These are phyloP conservation scores for Xylariales sp. DNA, from an alignment of 2,329 filamentous ascomycete genomes.

Conservation along the genomic window DNA sequence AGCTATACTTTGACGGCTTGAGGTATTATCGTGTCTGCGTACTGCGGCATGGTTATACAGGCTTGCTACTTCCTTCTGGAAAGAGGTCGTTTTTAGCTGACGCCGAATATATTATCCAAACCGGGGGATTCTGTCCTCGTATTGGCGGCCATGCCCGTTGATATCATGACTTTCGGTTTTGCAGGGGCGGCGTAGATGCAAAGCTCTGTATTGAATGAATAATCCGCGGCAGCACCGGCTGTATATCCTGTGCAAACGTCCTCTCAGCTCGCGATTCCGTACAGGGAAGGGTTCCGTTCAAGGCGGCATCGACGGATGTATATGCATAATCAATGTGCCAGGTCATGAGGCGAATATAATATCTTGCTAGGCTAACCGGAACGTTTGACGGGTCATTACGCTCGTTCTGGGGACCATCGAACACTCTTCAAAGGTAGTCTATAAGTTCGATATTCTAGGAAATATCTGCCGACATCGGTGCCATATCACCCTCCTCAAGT, in stretches of 20 bases:
- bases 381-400: background rate
- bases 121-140: background rate
- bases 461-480: conserved; percentile 16
- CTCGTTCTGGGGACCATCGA: background rate
- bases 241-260: background rate
- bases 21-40: background rate
- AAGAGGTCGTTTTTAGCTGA: background rate
- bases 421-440: too few species aligned
- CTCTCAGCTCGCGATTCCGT: background rate
- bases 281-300: background rate
- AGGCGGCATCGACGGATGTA: background rate
- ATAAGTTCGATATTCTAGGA: background rate
- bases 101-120: background rate
- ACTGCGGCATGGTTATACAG: background rate
- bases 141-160: background rate
- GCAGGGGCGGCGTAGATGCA: background rate
- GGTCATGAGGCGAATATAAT: background rate
- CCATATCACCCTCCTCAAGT: background rate
- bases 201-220: background rate
- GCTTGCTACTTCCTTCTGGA: background rate
- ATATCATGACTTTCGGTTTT: background rate
- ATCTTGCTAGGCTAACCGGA: background rate
- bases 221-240: conserved; percentile 7
- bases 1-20: too few species aligned
- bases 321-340: conserved; percentile 9